Base-by-base conservation (phyloP, 176 grass and related monocot genomes). In the Hordeum marinum region DNA sequence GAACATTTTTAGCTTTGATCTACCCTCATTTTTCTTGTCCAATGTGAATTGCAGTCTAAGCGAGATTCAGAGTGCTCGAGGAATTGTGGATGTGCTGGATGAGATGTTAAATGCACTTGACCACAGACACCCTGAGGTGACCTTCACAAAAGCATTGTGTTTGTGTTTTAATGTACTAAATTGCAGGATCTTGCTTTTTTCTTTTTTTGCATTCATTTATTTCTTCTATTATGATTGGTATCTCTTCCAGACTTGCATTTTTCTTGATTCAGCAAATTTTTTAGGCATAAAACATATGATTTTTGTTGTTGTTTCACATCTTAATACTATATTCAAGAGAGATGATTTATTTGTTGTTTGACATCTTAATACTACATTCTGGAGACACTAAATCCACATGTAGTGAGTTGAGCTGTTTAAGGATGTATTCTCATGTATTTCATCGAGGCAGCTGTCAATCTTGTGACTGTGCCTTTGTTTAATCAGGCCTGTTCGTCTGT, bases 91-190 rank as follows among this genome's bases (percentile, higher is more conserved):
- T 70, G 92, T 99, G 35, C 83, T 99, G 17, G 88, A 91, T 86
- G 97, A 99, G 80, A 99, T 99, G 89, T 86, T 99, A 58, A 96
- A 99, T 94, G 94, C 94, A 48, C 80, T 99, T 64, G 94, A 99
- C 86, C 88, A 93, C 84, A 80, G 83, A 37, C 93, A 99, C 83
- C 90, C 84, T 58, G 92, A 99, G 97, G 97, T 96, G 75, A 85
- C 4, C 15, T 72, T 85, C 6, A 75, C 32, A 18, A 68, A 80
- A 75, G 23, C 37, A 75, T 79, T 25, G 39, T 12, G 15, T 68
- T 80, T 71, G 13, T 82, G 2, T 36, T 86, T 5, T 31, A 2
- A 24, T 78, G 9, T n/a, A 20, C 20, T 78, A 42, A 77, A 25
- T 29, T 21, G 18, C 57, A 48, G 14, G 17, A 66, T 62, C 8